These are phyloP conservation scores for Colletotrichum lentis DNA, from an alignment of 2,329 filamentous ascomycete species.

Conservation along the genomic window DNA sequence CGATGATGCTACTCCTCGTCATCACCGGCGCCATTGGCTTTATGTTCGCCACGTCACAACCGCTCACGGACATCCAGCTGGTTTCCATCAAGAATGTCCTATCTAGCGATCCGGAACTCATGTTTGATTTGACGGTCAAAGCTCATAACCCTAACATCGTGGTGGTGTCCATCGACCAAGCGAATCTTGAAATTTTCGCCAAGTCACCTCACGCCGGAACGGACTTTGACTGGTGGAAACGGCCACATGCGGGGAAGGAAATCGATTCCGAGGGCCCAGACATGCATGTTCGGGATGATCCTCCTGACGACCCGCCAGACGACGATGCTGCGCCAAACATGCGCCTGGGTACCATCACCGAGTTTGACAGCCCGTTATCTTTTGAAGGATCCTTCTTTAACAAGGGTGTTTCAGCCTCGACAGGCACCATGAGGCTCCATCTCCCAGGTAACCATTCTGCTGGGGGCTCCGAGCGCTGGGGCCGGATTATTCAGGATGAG, in stretches of 20 bases:
- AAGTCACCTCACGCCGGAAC: constrained; percentile 89
- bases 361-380: constrained; percentile 85
- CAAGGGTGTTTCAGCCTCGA: constrained; percentile 73
- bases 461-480: constrained; percentile 87
- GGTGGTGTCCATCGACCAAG: constrained; percentile 82
- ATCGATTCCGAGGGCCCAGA: constrained; percentile 28
- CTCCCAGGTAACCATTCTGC: constrained; percentile 90
- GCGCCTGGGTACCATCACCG: constrained; percentile 86
- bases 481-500: constrained; percentile 86
- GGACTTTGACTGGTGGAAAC: constrained; percentile 67
- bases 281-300: constrained; percentile 46
- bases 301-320: constrained; percentile 65
- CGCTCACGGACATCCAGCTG: constrained; percentile 80
- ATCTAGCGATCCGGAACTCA: constrained; percentile 92
- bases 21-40: constrained; percentile 88
- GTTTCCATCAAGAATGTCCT: constrained; percentile 87
- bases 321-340: constrained; percentile 80
- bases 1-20: constrained; percentile 80
- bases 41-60: constrained; percentile 89
- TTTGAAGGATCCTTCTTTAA: constrained; percentile 93
- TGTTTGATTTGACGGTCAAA: constrained; percentile 88
- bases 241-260: constrained; percentile 47
- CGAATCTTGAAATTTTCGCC: constrained; percentile 92
- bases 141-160: constrained; percentile 95
- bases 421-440: constrained; percentile 82